phyloP scores from a whole-genome alignment of 306 rosid genomes.

The Macrotyloma uniflorum region DNA sequence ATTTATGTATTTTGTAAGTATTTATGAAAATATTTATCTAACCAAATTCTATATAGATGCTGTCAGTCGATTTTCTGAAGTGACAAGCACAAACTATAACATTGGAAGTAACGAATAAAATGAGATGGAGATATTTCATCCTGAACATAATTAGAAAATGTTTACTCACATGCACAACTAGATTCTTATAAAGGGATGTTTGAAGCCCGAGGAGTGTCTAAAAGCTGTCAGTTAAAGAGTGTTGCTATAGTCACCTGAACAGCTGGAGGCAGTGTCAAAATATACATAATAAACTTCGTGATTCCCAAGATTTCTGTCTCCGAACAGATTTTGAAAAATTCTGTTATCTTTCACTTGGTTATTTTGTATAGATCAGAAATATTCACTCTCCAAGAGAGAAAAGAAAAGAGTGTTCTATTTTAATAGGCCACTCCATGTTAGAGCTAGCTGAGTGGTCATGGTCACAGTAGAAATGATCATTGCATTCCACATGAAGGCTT shows the following conservation, averaged over 20 bases:
- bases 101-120: background rate
- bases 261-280: conserved; percentile 43
- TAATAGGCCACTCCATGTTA: conserved; percentile 47
- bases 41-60: background rate
- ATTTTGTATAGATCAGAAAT: conserved; percentile 69
- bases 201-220: conserved; percentile 42
- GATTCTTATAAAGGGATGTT: conserved; percentile 43
- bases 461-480: conserved; percentile 51
- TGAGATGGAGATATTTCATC: background rate
- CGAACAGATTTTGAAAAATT: conserved; percentile 42
- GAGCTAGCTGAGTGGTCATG: conserved; percentile 43
- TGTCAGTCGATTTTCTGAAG: background rate
- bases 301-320: conserved; percentile 66
- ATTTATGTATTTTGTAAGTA: too few species aligned
- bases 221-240: conserved; percentile 41
- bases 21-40: too few species aligned
- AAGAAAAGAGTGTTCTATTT: conserved; percentile 32
- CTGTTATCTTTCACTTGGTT: conserved; percentile 37
- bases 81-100: background rate
- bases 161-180: conserved; percentile 32
- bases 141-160: background rate
- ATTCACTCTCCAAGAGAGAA: conserved; percentile 50
- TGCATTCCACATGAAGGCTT: conserved; percentile 50
- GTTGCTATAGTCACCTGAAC: conserved; percentile 36
- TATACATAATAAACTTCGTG: conserved; percentile 41